phyloP scores from a whole-genome alignment of 2,329 filamentous ascomycete genomes.

The Colletotrichum sublineola region DNA sequence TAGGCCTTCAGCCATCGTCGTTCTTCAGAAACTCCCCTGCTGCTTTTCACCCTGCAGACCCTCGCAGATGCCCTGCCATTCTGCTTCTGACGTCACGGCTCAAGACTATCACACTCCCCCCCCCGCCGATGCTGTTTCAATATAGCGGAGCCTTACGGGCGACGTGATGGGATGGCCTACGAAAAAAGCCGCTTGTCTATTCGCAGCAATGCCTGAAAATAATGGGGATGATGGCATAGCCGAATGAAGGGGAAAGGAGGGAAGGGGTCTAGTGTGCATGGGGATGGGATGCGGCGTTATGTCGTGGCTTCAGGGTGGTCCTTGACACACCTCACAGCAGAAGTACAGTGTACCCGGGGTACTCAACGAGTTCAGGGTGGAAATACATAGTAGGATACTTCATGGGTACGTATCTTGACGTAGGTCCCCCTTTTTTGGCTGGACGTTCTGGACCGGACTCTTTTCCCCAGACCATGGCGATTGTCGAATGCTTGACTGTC shows the following conservation, averaged over 20 bases:
- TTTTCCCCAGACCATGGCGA: not conserved
- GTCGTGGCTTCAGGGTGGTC: conserved; percentile 35
- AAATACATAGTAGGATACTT: not conserved
- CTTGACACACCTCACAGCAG: conserved; percentile 25
- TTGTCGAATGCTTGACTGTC: no score
- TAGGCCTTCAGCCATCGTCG: not conserved
- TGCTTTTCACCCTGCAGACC: not conserved
- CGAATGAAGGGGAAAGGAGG: conserved; percentile 8
- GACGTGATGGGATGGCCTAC: conserved; percentile 30
- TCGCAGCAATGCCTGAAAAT: conserved; percentile 27
- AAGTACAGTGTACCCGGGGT: conserved; percentile 1
- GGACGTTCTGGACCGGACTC: not conserved
- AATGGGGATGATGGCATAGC: conserved; percentile 41
- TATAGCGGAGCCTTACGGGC: conserved; percentile 34
- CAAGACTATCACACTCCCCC: not conserved
- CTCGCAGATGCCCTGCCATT: not conserved
- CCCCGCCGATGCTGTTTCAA: conserved; percentile 37
- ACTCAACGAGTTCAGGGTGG: not conserved
- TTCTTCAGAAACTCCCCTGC: not conserved
- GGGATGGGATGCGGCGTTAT: conserved; percentile 38
- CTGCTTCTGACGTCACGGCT: conserved; percentile 8
- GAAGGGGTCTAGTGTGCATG: not conserved
- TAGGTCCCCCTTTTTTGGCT: conserved; percentile 4
- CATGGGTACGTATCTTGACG: conserved; percentile 6
- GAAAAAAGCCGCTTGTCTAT: conserved; percentile 16